These are phyloP conservation scores for Phaeolepiota aurea DNA, from an alignment of 768 basidiomycete genomes.

Conservation along the genomic window DNA sequence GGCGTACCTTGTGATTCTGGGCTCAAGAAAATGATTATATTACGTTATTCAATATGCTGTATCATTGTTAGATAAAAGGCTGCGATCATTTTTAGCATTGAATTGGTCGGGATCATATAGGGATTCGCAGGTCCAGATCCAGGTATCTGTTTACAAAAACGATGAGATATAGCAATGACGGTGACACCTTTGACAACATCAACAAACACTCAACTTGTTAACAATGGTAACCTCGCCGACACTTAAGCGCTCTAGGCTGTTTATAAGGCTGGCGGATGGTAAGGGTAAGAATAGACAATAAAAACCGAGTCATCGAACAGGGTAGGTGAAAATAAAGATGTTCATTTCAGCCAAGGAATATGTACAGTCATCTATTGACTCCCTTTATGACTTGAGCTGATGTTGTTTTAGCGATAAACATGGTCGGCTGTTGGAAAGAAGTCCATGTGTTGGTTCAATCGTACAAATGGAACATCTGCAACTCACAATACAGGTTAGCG, in stretches of 20 bases:
- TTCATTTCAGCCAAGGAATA: background rate
- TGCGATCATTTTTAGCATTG: background rate
- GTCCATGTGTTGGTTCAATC: slow-evolving; percentile 2
- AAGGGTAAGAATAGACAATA: background rate
- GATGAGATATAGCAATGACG: too few relatives aligned
- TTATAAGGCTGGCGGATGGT: background rate
- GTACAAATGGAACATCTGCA: slow-evolving; percentile 12
- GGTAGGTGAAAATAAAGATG: background rate
- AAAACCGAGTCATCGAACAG: background rate
- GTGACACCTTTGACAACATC: background rate
- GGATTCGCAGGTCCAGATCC: too few relatives aligned
- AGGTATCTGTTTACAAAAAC: too few relatives aligned
- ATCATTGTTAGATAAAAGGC: too few relatives aligned
- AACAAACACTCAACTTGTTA: background rate
- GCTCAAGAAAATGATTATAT: background rate
- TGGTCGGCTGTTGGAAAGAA: slow-evolving; percentile 57
- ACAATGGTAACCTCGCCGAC: background rate
- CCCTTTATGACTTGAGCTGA: background rate
- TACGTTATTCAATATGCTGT: background rate
- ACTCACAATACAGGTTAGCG: slow-evolving; percentile 77
- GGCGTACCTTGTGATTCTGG: background rate
- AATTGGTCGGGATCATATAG: too few relatives aligned
- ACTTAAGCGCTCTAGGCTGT: too few relatives aligned
- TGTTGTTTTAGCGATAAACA: slow-evolving; percentile 59
- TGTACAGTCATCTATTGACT: background rate